Conservation (phyloP, 257 asterid genomes). For the Ligustrum vulgare region DNA sequence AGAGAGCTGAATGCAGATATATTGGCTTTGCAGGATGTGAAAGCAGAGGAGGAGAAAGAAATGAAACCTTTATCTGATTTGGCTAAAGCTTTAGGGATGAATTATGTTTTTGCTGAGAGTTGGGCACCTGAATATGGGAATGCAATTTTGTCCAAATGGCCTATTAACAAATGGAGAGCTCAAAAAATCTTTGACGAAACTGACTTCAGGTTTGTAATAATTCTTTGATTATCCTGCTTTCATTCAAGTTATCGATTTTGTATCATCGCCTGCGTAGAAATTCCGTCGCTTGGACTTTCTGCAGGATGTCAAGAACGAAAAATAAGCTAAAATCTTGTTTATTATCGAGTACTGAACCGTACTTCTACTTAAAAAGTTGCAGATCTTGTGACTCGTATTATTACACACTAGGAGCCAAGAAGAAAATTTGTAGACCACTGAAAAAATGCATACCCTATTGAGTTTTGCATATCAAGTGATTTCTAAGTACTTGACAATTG, state of each 20-base stretch:
- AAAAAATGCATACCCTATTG: no score
- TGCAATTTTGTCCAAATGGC: slow-evolving; percentile 86
- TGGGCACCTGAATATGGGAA: slow-evolving; percentile 99
- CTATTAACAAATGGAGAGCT: slow-evolving; percentile 81
- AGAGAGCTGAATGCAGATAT: slow-evolving; percentile 80
- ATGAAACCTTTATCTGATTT: slow-evolving; percentile 91
- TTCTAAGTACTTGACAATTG: background rate
- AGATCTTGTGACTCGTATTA: background rate
- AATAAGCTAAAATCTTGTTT: background rate
- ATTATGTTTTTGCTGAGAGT: slow-evolving; percentile 90
- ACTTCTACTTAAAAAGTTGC: background rate
- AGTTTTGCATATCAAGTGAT: background rate
- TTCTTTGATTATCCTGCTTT: background rate
- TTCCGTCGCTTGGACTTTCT: no score
- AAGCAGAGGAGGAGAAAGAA: slow-evolving; percentile 88
- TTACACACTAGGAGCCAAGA: background rate
- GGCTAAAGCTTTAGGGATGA: slow-evolving; percentile 87
- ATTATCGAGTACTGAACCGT: background rate
- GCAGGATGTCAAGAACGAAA: background rate
- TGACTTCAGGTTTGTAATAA: slow-evolving; percentile 68
- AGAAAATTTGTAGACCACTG: background rate
- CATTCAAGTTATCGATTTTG: background rate
- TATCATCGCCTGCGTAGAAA: no score
- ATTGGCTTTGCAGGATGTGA: slow-evolving; percentile 87
- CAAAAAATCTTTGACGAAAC: slow-evolving; percentile 76